phyloP scores from a whole-genome alignment of 768 basidiomycete species.

The Naganishia kalamii region DNA sequence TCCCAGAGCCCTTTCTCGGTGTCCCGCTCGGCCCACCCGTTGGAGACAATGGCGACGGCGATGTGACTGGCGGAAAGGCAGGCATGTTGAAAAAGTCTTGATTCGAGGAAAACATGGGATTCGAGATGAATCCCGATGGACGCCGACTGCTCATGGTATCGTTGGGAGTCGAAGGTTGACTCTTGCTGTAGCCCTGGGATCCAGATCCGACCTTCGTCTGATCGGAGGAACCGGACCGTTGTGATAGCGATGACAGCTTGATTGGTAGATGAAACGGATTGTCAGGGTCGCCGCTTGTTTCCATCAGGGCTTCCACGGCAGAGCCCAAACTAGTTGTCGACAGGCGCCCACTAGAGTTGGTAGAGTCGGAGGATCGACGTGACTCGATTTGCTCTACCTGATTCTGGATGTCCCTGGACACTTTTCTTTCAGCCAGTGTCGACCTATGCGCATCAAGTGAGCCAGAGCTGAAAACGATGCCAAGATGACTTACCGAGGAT shows the following conservation, averaged over 20 bases:
- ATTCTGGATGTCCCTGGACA: neutral
- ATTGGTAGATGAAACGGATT: neutral
- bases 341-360: neutral
- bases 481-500: neutral
- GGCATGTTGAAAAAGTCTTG: neutral
- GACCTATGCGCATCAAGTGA: neutral
- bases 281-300: neutral
- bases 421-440: neutral
- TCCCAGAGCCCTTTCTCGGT: neutral
- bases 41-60: neutral
- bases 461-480: neutral
- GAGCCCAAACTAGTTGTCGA: neutral
- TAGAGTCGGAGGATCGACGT: neutral
- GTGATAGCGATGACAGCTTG: neutral
- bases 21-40: neutral
- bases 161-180: neutral
- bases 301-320: constrained; percentile 6
- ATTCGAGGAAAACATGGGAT: neutral
- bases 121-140: neutral
- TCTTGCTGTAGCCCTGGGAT: neutral
- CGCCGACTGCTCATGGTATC: neutral
- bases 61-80: constrained; percentile 4
- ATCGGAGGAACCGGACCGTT: neutral
- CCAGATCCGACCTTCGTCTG: neutral
- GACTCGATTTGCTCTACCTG: neutral